phyloP scores from a whole-genome alignment of 371 early-diverging fungal species.

The Mucor lusitanicus region DNA sequence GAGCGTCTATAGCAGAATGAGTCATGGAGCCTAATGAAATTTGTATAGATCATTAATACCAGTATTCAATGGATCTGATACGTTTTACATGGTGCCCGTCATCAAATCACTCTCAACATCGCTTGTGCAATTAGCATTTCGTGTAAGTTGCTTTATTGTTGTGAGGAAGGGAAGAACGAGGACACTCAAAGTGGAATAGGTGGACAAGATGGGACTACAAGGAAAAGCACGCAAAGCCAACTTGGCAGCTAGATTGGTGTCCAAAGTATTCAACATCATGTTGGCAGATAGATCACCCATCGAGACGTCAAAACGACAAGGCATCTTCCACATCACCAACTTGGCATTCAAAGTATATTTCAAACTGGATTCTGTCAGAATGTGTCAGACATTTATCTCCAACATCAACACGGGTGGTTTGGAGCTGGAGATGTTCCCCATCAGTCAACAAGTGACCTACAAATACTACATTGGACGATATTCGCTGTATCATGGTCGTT shows the following conservation, averaged over 20 bases:
- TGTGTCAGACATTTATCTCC: conserved; percentile 57
- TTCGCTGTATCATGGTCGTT: conserved; percentile 41
- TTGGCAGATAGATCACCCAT: conserved; percentile 30
- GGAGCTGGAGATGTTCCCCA: conserved; percentile 42
- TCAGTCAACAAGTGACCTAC: conserved; percentile 59
- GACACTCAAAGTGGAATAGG: conserved; percentile 2
- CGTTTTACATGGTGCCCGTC: conserved; percentile 21
- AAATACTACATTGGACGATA: conserved; percentile 61
- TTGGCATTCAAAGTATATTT: conserved; percentile 59
- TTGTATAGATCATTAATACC: conserved; percentile 16
- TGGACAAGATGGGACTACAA: conserved; percentile 14
- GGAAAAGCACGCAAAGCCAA: conserved; percentile 30
- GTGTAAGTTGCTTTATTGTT: conserved; percentile 10
- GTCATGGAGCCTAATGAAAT: neutral
- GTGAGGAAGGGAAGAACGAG: neutral
- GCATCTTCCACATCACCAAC: conserved; percentile 56
- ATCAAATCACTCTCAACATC: conserved; percentile 17
- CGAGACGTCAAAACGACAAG: conserved; percentile 50
- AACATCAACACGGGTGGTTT: conserved; percentile 52
- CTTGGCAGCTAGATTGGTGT: conserved; percentile 23
- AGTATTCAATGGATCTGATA: conserved; percentile 22
- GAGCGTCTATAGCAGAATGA: no score
- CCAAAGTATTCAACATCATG: conserved; percentile 33
- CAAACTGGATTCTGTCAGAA: conserved; percentile 36
- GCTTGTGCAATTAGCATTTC: conserved; percentile 22